Conservation (phyloP, 805 yeast species). For the Wickerhamia fluorescens region DNA sequence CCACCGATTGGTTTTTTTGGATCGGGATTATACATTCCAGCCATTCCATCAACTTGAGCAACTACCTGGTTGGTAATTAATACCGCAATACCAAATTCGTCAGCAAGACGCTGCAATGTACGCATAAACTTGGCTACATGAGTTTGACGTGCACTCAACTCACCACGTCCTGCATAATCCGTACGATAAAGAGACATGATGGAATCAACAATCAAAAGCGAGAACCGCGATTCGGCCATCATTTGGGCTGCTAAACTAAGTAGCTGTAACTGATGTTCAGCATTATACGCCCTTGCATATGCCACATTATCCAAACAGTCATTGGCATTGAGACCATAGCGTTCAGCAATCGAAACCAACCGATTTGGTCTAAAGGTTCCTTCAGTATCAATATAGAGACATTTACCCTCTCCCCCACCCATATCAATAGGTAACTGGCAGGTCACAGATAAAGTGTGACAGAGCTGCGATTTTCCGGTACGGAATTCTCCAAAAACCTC, state of each 20-base stretch:
- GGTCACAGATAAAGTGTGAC: constrained; percentile 94
- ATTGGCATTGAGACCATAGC: constrained; percentile 87
- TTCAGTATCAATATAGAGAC: constrained; percentile 92
- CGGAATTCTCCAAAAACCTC: constrained; percentile 96
- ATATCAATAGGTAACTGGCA: constrained; percentile 93
- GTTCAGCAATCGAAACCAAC: constrained; percentile 78
- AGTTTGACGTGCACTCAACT: constrained; percentile 87
- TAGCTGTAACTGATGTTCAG: constrained; percentile 88
- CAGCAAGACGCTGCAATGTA: constrained; percentile 86
- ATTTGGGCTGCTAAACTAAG: constrained; percentile 85
- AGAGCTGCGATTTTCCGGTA: constrained; percentile 94
- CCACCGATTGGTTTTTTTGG: constrained; percentile 99
- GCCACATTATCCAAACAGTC: constrained; percentile 97
- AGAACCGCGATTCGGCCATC: constrained; percentile 93
- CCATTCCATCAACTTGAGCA: constrained; percentile 94
- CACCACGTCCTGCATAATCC: constrained; percentile 93
- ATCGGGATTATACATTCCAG: constrained; percentile 78
- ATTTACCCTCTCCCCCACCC: constrained; percentile 99
- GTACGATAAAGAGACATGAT: constrained; percentile 95
- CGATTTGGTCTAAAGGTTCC: constrained; percentile 95
- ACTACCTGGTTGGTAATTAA: constrained; percentile 91
- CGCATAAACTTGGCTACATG: constrained; percentile 93
- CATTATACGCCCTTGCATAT: constrained; percentile 94
- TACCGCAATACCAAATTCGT: constrained; percentile 96
- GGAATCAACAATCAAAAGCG: constrained; percentile 89